These are phyloP conservation scores for Magnaporthales sp. DNA, from an alignment of 2,329 filamentous ascomycete species.

Conservation along the genomic window DNA sequence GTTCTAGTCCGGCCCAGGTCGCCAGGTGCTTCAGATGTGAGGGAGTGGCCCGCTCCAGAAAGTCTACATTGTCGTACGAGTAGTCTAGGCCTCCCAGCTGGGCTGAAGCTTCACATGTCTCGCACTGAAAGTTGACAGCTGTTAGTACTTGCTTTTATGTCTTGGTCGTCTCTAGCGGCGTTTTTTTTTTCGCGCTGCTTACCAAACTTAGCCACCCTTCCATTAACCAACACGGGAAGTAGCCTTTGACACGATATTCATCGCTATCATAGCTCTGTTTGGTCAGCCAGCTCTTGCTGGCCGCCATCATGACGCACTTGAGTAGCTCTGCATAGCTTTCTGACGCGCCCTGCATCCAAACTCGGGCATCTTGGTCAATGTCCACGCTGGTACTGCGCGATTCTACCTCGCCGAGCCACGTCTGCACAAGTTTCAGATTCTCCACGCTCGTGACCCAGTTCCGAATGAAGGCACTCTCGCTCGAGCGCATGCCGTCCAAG, in stretches of 20 bases:
- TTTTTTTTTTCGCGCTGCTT: background rate
- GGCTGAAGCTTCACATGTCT: background rate
- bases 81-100: background rate
- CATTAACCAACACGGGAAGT: background rate
- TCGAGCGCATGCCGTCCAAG: background rate
- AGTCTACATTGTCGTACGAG: background rate
- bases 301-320: background rate
- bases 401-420: background rate
- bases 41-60: background rate
- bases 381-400: background rate
- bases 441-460: background rate
- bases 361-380: background rate
- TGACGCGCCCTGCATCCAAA: background rate
- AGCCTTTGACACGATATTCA: background rate
- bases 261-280: background rate
- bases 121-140: background rate
- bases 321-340: background rate
- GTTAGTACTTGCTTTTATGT: background rate
- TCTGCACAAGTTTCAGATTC: background rate
- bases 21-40: background rate
- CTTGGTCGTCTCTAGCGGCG: background rate
- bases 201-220: background rate
- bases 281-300: background rate
- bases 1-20: background rate
- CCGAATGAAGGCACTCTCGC: background rate